phyloP scores from a whole-genome alignment of 176 grass and related monocot species.

The Bromus sterilis region DNA sequence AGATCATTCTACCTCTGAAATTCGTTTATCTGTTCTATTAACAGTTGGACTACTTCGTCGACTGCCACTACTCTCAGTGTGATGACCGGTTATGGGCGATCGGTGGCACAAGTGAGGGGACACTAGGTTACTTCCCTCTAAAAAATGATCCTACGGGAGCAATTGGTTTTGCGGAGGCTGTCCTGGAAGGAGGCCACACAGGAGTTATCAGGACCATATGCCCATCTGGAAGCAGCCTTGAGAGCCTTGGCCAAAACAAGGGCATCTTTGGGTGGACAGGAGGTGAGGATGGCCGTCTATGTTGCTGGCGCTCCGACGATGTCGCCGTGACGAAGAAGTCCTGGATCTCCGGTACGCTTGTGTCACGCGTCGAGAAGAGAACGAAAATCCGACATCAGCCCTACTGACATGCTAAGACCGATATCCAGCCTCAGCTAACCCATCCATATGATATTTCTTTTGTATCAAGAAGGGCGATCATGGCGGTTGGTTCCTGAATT shows the following conservation, averaged over 20 bases:
- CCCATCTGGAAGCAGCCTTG: slow-evolving; percentile 29
- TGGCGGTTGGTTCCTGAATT: too few species aligned
- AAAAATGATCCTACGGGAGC: slow-evolving; percentile 17
- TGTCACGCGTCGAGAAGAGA: slow-evolving; percentile 45
- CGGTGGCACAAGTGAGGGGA: slow-evolving; percentile 58
- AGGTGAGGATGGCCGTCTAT: slow-evolving; percentile 82
- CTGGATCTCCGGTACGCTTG: slow-evolving; percentile 59
- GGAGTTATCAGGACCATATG: slow-evolving; percentile 64
- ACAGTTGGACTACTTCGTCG: slow-evolving; percentile 92
- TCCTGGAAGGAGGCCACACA: slow-evolving; percentile 78
- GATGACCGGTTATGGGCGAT: slow-evolving; percentile 79
- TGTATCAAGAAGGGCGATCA: too few species aligned
- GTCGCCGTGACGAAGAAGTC: slow-evolving; percentile 35
- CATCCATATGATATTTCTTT: background rate
- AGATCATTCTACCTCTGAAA: background rate
- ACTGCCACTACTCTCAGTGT: slow-evolving; percentile 68
- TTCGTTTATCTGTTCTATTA: background rate
- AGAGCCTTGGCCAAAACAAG: slow-evolving; percentile 23
- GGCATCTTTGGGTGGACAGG: slow-evolving; percentile 94
- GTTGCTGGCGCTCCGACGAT: slow-evolving; percentile 68
- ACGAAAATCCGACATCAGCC: slow-evolving; percentile 47
- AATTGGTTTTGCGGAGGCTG: slow-evolving; percentile 54
- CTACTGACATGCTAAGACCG: slow-evolving; percentile 35
- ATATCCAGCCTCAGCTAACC: background rate
- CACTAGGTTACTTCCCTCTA: slow-evolving; percentile 77